Conservation (phyloP, 129 eudicot genomes). For the Ambrosia trifida region DNA sequence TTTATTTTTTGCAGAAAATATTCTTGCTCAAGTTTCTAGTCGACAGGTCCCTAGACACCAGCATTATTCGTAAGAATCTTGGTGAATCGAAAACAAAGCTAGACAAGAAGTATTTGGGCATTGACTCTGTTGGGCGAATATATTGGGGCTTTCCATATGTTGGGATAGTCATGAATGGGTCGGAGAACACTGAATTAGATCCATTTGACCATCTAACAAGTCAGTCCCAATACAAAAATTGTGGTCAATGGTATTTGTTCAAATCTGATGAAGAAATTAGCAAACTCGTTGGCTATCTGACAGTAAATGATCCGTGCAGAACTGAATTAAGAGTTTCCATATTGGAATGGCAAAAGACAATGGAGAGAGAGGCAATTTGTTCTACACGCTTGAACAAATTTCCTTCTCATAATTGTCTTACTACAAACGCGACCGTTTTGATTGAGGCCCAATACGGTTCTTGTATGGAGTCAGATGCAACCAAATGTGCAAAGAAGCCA, state of each 20-base stretch:
- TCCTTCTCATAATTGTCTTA: neutral
- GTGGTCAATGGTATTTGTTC: slow-evolving; percentile 37
- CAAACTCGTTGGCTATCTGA: slow-evolving; percentile 32
- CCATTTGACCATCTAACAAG: neutral
- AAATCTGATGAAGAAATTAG: slow-evolving; percentile 36
- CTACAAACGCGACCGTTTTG: slow-evolving; percentile 38
- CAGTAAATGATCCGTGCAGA: slow-evolving; percentile 22
- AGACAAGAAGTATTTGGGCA: slow-evolving; percentile 42
- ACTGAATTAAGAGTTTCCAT: slow-evolving; percentile 42
- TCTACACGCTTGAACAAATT: slow-evolving; percentile 8
- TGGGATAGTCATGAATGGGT: slow-evolving; percentile 29
- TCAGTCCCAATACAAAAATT: neutral
- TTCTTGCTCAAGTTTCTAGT: slow-evolving; percentile 44
- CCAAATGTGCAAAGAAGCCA: slow-evolving; percentile 14
- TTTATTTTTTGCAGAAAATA: slow-evolving; percentile 43
- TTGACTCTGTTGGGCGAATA: slow-evolving; percentile 45
- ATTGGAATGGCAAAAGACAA: slow-evolving; percentile 32
- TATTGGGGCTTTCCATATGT: slow-evolving; percentile 50
- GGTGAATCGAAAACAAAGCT: slow-evolving; percentile 10
- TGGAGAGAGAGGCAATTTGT: neutral
- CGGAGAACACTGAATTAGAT: neutral
- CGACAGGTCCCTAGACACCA: slow-evolving; percentile 44
- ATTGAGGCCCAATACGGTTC: slow-evolving; percentile 40
- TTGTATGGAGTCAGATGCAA: slow-evolving; percentile 20
- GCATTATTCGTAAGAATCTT: slow-evolving; percentile 35